These are phyloP conservation scores for Grosmannia clavigera DNA, from an alignment of 2,329 filamentous ascomycete genomes.

Conservation along the genomic window DNA sequence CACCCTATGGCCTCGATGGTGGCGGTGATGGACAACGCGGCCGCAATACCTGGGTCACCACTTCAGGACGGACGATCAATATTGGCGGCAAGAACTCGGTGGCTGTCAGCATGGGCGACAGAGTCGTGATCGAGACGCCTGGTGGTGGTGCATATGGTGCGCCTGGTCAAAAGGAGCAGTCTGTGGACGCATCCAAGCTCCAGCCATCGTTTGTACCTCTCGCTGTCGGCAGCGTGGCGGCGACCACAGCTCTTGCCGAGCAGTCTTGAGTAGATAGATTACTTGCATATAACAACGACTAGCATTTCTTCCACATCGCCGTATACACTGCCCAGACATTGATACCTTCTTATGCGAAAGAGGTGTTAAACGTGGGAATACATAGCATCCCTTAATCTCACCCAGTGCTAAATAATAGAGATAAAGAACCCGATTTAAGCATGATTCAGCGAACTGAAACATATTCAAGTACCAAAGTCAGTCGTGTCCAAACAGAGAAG, in stretches of 20 bases:
- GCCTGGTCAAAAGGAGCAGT: neutral
- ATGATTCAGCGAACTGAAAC: too few relatives aligned
- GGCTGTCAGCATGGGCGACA: neutral
- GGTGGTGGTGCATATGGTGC: neutral
- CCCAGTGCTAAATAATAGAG: too few relatives aligned
- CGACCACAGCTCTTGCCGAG: neutral
- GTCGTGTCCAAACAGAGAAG: too few relatives aligned
- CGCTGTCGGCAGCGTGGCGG: neutral
- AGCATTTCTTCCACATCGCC: too few relatives aligned
- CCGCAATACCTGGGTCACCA: neutral
- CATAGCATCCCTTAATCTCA: too few relatives aligned
- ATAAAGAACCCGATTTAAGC: too few relatives aligned
- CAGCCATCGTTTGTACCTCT: neutral
- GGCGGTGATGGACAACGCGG: slow-evolving; percentile 14
- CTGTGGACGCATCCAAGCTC: neutral
- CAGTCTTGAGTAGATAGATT: neutral
- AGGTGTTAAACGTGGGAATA: too few relatives aligned
- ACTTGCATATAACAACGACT: too few relatives aligned
- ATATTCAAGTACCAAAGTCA: too few relatives aligned
- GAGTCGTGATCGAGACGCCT: neutral
- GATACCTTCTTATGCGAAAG: too few relatives aligned
- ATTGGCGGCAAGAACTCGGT: neutral
- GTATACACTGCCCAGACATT: too few relatives aligned
- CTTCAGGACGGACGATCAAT: neutral
- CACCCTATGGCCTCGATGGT: slow-evolving; percentile 22